Base-by-base conservation (phyloP, 257 asterid species). In the Avicennia marina region DNA sequence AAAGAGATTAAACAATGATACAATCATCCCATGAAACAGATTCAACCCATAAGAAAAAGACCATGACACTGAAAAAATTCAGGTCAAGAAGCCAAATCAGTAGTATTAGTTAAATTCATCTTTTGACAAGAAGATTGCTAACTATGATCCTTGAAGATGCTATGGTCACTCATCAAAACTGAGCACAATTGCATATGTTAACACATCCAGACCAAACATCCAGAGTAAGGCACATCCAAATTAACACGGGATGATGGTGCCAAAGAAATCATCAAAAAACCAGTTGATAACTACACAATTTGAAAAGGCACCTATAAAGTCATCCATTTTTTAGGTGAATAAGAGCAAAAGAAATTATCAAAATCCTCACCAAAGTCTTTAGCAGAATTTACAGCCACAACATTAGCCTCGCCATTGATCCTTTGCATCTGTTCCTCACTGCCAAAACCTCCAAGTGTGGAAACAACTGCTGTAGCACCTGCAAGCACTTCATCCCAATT, bases 391-490 rank as follows among this genome's bases (percentile, higher is more conserved):
- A 93, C 95, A 56, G 99, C 90, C 42, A 83, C 94, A 21, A 89
- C 70, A 74, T 93, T 93, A 34, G 99, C 97, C 72, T 93, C 99
- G 34, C 97, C 97, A n/a, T 93, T 89, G 54, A 93, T 89, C 73
- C 99, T 84, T 62, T 62, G 80, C 99, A 93, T 93, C 64, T 89
- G 95, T 55, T 89, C 97, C 58, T 93, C 96, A 32, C 84, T 86
- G 60, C 99, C 99, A 76, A 93, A 79, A 53, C 99, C 99, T 70
- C 99, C 99, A 34, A 93, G 74, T 36, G 96, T 89, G 59, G 99
- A 93, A 63, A 93, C 89, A 67, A 93, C 95, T 67, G 97, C 78
- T 11, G 99, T 93, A 51, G 86, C 88, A 54, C 95, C 97, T 58
- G 63, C 43, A 53, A 93, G 82, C 69, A 93, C 89, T 69, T 86